Conservation (phyloP, 202 grass and related monocot genomes). For the Miscanthus sacchariflorus region DNA sequence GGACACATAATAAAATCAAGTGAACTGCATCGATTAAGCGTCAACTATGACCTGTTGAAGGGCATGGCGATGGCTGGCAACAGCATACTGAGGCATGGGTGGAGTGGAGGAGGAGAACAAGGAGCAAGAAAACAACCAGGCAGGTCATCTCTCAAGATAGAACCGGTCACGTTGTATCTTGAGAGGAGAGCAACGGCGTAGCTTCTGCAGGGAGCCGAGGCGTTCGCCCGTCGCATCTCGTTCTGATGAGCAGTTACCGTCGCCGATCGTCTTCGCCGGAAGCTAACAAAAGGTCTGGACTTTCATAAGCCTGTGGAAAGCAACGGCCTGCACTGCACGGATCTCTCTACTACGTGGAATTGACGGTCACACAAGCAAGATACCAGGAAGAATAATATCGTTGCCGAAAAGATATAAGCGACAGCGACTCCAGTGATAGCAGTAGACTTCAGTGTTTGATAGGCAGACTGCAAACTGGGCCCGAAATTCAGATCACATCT, state of each 20-base stretch:
- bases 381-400: background rate
- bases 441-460: background rate
- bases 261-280: slow-evolving; percentile 15
- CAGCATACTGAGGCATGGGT: background rate
- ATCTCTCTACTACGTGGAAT: background rate
- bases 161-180: background rate
- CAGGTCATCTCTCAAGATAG: slow-evolving; percentile 28
- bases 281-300: background rate
- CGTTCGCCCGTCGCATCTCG: slow-evolving; percentile 34
- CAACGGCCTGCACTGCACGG: background rate
- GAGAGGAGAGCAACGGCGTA: slow-evolving; percentile 33
- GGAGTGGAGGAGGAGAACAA: slow-evolving; percentile 6
- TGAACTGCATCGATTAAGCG: background rate
- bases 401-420: background rate
- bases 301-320: slow-evolving; percentile 16
- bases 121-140: slow-evolving; percentile 18
- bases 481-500: background rate
- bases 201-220: slow-evolving; percentile 16
- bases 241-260: slow-evolving; percentile 35
- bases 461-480: background rate
- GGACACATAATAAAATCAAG: background rate
- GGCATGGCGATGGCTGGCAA: background rate
- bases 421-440: background rate
- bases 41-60: slow-evolving; percentile 18
- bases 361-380: background rate